Evolutionary conservation across 2,329 filamentous ascomycete species (phyloP).

Genomic region (Massarina eburnea): DNA sequence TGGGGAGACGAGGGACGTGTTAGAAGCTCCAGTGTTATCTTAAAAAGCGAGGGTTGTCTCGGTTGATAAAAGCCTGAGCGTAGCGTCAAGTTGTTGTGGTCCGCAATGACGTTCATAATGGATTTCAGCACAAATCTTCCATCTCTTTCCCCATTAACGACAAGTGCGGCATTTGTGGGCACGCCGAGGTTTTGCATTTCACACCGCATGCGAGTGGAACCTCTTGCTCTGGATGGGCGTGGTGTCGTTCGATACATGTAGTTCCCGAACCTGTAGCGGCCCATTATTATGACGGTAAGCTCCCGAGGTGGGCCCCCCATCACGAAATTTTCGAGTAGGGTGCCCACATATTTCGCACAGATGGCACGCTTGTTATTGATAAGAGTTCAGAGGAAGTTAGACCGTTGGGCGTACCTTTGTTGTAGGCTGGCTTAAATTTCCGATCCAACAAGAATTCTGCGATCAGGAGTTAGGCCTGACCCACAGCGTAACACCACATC

Average conservation of each 20-base stretch:
- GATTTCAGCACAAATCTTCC: background rate
- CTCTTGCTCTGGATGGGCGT: background rate
- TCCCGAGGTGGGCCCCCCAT: background rate
- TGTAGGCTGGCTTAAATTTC: no score
- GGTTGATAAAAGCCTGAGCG: background rate
- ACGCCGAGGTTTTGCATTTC: background rate
- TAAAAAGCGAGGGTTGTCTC: background rate
- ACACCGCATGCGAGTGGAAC: background rate
- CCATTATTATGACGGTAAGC: constrained; percentile 5
- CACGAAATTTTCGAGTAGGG: background rate
- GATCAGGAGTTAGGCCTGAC: no score
- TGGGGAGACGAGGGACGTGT: background rate
- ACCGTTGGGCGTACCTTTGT: no score
- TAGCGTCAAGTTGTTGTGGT: background rate
- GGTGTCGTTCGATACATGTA: background rate
- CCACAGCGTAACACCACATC: no score
- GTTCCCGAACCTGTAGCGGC: background rate
- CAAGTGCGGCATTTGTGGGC: background rate
- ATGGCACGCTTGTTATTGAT: no score
- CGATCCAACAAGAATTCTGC: no score
- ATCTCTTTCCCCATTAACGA: background rate
- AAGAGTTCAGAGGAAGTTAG: no score
- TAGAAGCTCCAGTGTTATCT: background rate
- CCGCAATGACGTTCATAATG: constrained; percentile 6
- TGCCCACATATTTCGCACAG: no score